Evolutionary conservation across 345 rosid genomes (phyloP).

Genomic region (Boechera stricta): DNA sequence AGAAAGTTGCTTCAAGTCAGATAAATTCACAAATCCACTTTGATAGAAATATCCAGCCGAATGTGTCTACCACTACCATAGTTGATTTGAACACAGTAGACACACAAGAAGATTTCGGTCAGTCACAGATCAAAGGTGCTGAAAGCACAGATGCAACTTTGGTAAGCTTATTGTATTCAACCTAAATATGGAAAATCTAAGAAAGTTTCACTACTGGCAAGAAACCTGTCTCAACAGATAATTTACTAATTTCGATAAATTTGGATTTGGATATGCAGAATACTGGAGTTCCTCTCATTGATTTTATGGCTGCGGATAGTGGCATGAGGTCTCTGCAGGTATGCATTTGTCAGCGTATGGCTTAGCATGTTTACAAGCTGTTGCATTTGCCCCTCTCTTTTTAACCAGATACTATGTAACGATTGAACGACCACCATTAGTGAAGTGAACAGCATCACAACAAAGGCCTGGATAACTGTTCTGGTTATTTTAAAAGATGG

Average conservation of each 20-base stretch:
- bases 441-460: constrained; percentile 22
- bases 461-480: constrained; percentile 13
- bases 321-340: constrained; percentile 46
- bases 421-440: constrained; percentile 22
- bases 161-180: constrained; percentile 36
- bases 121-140: constrained; percentile 44
- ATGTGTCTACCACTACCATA: constrained; percentile 34
- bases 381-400: constrained; percentile 19
- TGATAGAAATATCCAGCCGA: constrained; percentile 40
- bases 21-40: constrained; percentile 38
- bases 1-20: constrained; percentile 44
- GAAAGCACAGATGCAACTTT: constrained; percentile 39
- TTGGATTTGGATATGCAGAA: constrained; percentile 43
- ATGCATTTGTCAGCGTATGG: constrained; percentile 31
- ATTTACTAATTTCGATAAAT: constrained; percentile 28
- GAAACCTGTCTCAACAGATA: constrained; percentile 3
- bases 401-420: constrained; percentile 10
- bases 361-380: constrained; percentile 22
- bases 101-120: constrained; percentile 37
- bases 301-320: constrained; percentile 35
- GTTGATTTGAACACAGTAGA: constrained; percentile 32
- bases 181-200: constrained; percentile 13
- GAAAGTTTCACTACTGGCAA: not conserved
- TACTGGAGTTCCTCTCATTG: constrained; percentile 45
- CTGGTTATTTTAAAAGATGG: constrained; percentile 13